phyloP scores from a whole-genome alignment of 202 grass and related monocot species.

The Sporobolus alterniflorus region DNA sequence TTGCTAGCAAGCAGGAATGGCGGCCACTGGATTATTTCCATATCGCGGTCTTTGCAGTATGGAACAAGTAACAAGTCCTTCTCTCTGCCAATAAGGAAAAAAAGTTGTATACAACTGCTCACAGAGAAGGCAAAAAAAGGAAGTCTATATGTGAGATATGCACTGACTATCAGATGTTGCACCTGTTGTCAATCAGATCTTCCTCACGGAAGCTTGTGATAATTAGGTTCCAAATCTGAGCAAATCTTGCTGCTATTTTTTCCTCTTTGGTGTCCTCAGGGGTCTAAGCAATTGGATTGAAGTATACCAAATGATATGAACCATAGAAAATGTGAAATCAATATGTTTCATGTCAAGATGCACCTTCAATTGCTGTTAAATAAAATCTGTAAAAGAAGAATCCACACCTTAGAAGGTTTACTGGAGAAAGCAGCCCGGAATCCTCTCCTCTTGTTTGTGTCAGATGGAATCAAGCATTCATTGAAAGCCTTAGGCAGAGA shows the following conservation, averaged over 20 bases:
- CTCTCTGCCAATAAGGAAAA: constrained; percentile 48
- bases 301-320: constrained; percentile 21
- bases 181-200: constrained; percentile 89
- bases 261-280: constrained; percentile 57
- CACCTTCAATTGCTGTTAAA: constrained; percentile 11
- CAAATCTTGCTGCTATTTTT: constrained; percentile 76
- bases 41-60: constrained; percentile 77
- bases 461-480: constrained; percentile 74
- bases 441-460: constrained; percentile 66
- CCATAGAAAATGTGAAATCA: constrained; percentile 27
- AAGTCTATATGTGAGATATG: not conserved
- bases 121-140: constrained; percentile 20
- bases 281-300: constrained; percentile 49
- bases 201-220: constrained; percentile 92
- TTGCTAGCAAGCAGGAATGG: constrained; percentile 94
- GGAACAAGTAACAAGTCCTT: constrained; percentile 96
- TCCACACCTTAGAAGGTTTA: constrained; percentile 68
- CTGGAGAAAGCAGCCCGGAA: constrained; percentile 68
- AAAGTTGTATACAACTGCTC: constrained; percentile 8
- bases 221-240: constrained; percentile 96
- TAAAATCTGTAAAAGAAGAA: constrained; percentile 33
- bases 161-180: not conserved
- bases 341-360: not conserved
- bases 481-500: constrained; percentile 76
- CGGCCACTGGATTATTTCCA: constrained; percentile 93